phyloP scores from a whole-genome alignment of 768 basidiomycete species.

The Trametes punicea region DNA sequence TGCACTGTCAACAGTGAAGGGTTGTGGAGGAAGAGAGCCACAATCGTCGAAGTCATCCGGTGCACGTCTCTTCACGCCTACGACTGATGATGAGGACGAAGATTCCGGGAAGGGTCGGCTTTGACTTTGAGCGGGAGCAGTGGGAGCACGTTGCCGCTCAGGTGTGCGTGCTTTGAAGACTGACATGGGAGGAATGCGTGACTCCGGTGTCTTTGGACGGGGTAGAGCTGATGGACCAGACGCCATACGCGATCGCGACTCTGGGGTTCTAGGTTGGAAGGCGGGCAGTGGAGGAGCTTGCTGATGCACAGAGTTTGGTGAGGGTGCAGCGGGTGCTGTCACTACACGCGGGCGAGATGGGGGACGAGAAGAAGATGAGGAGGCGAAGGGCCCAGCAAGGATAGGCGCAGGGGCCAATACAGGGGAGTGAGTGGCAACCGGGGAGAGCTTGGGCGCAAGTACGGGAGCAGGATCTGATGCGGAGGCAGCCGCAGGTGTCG shows the following conservation, averaged over 20 bases:
- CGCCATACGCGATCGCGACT: conserved; percentile 25
- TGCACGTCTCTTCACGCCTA: conserved; percentile 67
- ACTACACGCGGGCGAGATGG: conserved; percentile 46
- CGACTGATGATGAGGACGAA: conserved; percentile 35
- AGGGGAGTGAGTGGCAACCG: conserved; percentile 19
- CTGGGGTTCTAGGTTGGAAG: conserved; percentile 30
- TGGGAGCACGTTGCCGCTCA: conserved; percentile 28
- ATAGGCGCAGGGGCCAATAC: conserved; percentile 10
- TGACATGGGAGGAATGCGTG: conserved; percentile 7
- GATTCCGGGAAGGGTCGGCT: conserved; percentile 7
- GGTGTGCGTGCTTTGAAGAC: conserved; percentile 56
- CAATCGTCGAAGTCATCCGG: conserved; percentile 73
- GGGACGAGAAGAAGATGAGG: conserved; percentile 20
- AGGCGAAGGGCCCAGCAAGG: conserved; percentile 16
- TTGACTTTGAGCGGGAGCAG: not conserved
- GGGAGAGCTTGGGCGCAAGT: conserved; percentile 23
- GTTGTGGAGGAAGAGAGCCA: conserved; percentile 58
- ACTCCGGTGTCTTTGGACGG: conserved; percentile 30
- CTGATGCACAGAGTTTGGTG: not conserved
- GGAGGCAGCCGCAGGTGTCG: conserved; percentile 11
- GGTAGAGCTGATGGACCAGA: conserved; percentile 14
- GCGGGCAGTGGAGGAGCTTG: conserved; percentile 15
- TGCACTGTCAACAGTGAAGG: conserved; percentile 52
- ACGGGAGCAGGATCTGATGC: conserved; percentile 16
- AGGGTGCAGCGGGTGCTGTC: conserved; percentile 19